Base-by-base conservation (phyloP, 495 filamentous ascomycete genomes). In the Achaetomiella virescens region DNA sequence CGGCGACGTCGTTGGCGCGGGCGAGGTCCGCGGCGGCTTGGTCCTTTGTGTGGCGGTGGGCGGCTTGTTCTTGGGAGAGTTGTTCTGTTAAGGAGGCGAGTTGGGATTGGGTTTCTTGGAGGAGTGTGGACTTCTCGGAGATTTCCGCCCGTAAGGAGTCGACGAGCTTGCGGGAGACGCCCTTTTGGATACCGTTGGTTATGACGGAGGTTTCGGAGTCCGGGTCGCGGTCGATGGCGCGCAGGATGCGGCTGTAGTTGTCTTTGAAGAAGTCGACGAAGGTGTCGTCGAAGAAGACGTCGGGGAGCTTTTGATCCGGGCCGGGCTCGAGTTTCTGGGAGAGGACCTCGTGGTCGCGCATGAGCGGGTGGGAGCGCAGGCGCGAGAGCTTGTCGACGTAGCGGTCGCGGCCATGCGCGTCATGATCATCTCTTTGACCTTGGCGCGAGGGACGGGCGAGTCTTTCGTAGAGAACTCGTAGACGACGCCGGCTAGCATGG, bases 381-480 rank as follows among this genome's bases (percentile, higher is more conserved):
- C 84, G 83, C 2, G 80, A 85, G 29, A 99, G 81, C 60, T 85
- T 86, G 66, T 96, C 89, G 43, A 95, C 83, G 63, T 95, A 99
- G 63, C 85, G 84, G 61, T 96, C 91, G 58, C 92, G 81, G 24
- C 90, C 63, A 97, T 81, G 46, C 85, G 83, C 27, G 85, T 84
- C 37, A 83, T 80, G 40, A 99, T 78, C 46, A 97, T 81, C 35
- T 87, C 83, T 63, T 93, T 88, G 45, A 97, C 74, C 8, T 86
- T 91, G 22, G 82, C 80, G 48, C 93, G 84, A 10, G 92, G 82
- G 52, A 97, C 84, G 6, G 95, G 91, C 0, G 91, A 97, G 68
- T 97, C 91, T 64, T 95, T 96, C 10, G 91, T 96, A 18, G 91
- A 97, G 61, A 97, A 99, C 64, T 99, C 93, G 65, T 97, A 99